Base-by-base conservation (phyloP, 306 rosid genomes). In the Lupinus albus region DNA sequence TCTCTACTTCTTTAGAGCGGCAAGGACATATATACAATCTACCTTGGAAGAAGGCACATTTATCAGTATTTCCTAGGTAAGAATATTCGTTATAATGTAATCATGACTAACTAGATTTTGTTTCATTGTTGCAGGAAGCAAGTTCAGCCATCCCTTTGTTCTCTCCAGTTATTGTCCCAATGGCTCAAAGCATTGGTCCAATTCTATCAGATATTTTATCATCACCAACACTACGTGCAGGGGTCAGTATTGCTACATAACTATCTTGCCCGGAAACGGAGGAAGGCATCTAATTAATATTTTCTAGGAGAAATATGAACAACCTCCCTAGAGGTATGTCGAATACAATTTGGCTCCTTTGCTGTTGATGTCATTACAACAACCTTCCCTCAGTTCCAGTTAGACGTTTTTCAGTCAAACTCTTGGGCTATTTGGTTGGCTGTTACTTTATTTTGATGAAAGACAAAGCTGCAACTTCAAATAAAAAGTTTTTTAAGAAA, bases 111-210 rank as follows among this genome's bases (percentile, higher is more conserved):
- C 44, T 61, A 59, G 58, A 32, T 67, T 71, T 21, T 73, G 55
- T 33, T 49, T 57, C 73, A 53, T 42, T 49, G 13, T 67, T 76
- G 58, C 85, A 93, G 99, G 96, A 93, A 79, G 97, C 99, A 52
- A 86, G 97, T 84, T 80, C 87, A 9, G 86, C 99, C 64, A 66
- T 93, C 68, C 97, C 99, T 67, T 82, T 93, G 73, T 90, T 88
- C 85, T 93, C 99, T 44, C 99, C 99, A 2, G 96, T 93, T 79
- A 69, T 93, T 58, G 86, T 90, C 55, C 99, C 99, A 49, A 71
- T 93, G 80, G 97, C 97, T 71, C 99, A 93, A 80, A 85, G 86
- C 82, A 58, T 93, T 51, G 99, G 95, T 72, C 99, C 99, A 10
- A 85, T 93, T 79, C 80, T 93, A 71, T 82, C 99, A 48, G 97